Percentiles rank a stretch among this genome's conserved stretches.
Evolutionary conservation across 1,284 basidiomycete species (phyloP).

Genomic region (Peniophora sp.): DNA sequence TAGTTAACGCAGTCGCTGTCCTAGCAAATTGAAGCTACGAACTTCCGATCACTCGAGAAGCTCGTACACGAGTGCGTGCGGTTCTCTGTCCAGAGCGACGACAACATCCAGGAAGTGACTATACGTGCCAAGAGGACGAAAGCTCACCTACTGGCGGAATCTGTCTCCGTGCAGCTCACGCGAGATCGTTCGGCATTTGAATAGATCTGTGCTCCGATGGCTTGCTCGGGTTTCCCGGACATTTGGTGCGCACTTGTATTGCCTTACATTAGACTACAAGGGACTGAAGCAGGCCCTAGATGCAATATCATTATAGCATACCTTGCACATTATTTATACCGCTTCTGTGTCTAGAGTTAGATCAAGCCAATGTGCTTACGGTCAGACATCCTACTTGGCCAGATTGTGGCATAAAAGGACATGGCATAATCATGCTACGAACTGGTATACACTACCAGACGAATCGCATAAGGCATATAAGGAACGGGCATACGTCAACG

Average conservation of each 20-base stretch:
- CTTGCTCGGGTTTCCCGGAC: background rate
- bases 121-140: conserved; percentile 6
- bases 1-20: background rate
- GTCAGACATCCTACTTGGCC: no score
- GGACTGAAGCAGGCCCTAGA: background rate
- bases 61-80: conserved; percentile 8
- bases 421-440: no score
- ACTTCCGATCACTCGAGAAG: conserved; percentile 6
- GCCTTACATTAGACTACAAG: background rate
- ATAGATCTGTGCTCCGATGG: background rate
- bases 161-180: conserved; percentile 7
- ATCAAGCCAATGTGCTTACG: no score
- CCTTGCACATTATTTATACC: background rate
- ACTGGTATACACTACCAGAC: no score
- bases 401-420: no score
- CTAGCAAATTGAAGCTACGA: conserved; percentile 6
- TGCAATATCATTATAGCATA: background rate
- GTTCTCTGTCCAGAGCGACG: conserved; percentile 3
- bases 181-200: conserved; percentile 5
- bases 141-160: conserved; percentile 1
- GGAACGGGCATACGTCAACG: no score
- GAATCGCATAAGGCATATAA: no score
- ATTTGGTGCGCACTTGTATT: background rate
- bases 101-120: conserved; percentile 6
- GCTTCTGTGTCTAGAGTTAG: background rate